Base-by-base conservation (phyloP, 345 rosid genomes). In the Euclidium syriacum region DNA sequence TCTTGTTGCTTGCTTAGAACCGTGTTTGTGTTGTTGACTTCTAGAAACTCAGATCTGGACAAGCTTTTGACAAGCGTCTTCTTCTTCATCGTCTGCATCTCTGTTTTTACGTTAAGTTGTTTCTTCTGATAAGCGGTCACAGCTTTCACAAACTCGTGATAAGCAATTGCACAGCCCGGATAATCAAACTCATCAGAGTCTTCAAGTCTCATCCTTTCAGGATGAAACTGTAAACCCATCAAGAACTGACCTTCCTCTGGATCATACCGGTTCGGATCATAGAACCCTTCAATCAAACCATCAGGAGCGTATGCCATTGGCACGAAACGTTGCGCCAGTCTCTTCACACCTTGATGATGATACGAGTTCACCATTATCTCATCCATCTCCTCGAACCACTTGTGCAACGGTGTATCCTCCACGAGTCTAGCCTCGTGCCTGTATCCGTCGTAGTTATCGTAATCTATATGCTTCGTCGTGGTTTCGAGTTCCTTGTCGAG, bases 211-310 rank as follows among this genome's bases (percentile, higher is more conserved):
- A 85, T 85, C 60, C 91, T 66, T 41, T 85, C 91, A 0, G 88
- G 88, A 74, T 83, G 88, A 64, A 85, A 85, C 64, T 83, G 88
- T 4, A 83, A 68, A 7, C 86, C 88, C 76, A 85, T 76, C 6
- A 83, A 78, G 52, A 85, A 83, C 73, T 78, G 76, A 0, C 86
- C 88, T 48, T 79, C 80, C 32, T 76, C 72, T 63, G 88, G 84
- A 79, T 81, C 77, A 35, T 79, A 83, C 10, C 65, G 54, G 51
- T 74, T 68, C 20, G 86, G 86, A 44, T 85, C 88, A 58, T 85
- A 83, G n/a, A 79, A 85, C n/a, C 91, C 91, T 79, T 85, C 88
- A 46, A 81, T 60, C 74, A 85, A 65, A 23, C 86, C 88, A 68
- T 85, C 88, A 23, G 80, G 77, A 50, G 86, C 83, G 58, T 79